phyloP scores from a whole-genome alignment of 805 yeast species.

The Candida ficus region DNA sequence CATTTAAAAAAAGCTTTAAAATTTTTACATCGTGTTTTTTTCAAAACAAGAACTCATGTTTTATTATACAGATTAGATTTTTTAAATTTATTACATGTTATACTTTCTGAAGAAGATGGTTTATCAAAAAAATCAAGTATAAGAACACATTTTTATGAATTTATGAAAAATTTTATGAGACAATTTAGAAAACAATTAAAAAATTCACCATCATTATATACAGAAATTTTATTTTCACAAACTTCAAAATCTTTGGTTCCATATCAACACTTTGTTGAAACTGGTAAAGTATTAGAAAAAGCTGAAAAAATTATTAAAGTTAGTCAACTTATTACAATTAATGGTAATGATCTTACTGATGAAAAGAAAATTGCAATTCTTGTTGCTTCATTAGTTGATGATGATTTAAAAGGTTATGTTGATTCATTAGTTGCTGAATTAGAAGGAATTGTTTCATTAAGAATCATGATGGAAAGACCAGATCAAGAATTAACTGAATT shows the following conservation, averaged over 20 bases:
- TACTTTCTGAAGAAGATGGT: conserved; percentile 44
- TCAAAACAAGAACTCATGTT: conserved; percentile 53
- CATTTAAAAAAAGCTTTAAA: conserved; percentile 61
- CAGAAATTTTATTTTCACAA: conserved; percentile 61
- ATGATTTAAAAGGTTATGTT: conserved; percentile 38
- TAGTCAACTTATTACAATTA: conserved; percentile 1
- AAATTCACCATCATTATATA: conserved; percentile 47
- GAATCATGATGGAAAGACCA: conserved; percentile 5
- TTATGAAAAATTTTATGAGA: conserved; percentile 61
- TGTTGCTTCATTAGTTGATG: conserved; percentile 42
- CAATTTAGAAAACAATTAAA: conserved; percentile 44
- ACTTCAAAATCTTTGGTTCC: conserved; percentile 26
- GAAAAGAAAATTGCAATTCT: conserved; percentile 48
- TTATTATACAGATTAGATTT: conserved; percentile 69
- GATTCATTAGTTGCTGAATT: conserved; percentile 40
- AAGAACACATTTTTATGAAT: conserved; percentile 57
- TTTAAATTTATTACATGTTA: conserved; percentile 49
- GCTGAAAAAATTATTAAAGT: neutral
- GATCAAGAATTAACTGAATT: no score
- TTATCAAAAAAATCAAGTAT: conserved; percentile 40
- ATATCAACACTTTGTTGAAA: conserved; percentile 48
- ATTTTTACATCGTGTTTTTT: conserved; percentile 67
- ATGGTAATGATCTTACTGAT: conserved; percentile 25
- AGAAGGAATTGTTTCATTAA: conserved; percentile 21
- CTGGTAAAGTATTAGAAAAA: conserved; percentile 42